These are phyloP conservation scores for Talaromyces piceae DNA, from an alignment of 2,329 filamentous ascomycete species.

Conservation along the genomic window DNA sequence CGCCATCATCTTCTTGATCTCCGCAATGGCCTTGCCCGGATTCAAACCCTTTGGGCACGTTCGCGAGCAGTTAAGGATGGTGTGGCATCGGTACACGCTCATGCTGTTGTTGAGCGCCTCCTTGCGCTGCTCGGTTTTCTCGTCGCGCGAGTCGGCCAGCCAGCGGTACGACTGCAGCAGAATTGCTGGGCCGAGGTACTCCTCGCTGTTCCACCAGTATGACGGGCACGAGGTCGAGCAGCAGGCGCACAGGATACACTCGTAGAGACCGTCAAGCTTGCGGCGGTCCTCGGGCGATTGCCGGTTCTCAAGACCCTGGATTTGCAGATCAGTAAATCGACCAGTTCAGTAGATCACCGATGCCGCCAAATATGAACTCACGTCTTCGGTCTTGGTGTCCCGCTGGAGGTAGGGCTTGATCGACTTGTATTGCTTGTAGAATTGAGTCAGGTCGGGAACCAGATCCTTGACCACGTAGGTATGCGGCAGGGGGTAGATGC, in stretches of 20 bases:
- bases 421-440: constrained; percentile 99
- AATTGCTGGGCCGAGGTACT: constrained; percentile 95
- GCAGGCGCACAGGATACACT: constrained; percentile 98
- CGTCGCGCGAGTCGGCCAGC: constrained; percentile 90
- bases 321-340: neutral
- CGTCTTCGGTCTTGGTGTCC: constrained; percentile 73
- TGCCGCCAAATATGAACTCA: too few species aligned
- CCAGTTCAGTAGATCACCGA: neutral
- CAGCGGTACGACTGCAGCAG: constrained; percentile 97
- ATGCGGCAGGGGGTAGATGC: constrained; percentile 96
- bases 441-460: constrained; percentile 93
- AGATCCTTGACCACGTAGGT: constrained; percentile 99
- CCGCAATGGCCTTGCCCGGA: constrained; percentile 86
- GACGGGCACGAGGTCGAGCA: constrained; percentile 99
- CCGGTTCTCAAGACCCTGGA: constrained; percentile 80
- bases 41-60: constrained; percentile 98
- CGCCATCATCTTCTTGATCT: constrained; percentile 98
- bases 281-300: constrained; percentile 86
- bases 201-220: constrained; percentile 99
- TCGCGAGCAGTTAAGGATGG: constrained; percentile 95
- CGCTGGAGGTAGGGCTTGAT: constrained; percentile 98
- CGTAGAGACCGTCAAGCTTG: constrained; percentile 97
- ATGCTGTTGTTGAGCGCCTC: constrained; percentile 94
- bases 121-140: constrained; percentile 81
- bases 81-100: constrained; percentile 98